These are phyloP conservation scores for Pisolithus tinctorius DNA, from an alignment of 768 basidiomycete genomes.

Conservation along the genomic window DNA sequence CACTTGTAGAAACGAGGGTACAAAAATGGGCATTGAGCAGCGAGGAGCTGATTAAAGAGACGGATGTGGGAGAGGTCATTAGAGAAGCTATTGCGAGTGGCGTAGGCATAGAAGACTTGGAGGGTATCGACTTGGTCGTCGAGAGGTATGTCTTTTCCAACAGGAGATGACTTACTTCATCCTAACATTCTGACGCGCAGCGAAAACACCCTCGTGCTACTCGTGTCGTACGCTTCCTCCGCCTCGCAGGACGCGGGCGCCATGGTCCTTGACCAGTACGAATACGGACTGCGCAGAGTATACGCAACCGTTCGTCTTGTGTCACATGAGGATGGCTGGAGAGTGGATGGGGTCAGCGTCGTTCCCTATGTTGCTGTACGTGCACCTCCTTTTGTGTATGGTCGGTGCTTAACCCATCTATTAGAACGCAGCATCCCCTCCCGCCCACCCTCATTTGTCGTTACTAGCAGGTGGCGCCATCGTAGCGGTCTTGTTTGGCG, in stretches of 20 bases:
- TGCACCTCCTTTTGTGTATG: neutral
- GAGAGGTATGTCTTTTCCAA: slow-evolving; percentile 38
- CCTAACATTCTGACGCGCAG: slow-evolving; percentile 25
- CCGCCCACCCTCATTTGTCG: slow-evolving; percentile 65
- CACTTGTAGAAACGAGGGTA: slow-evolving; percentile 56
- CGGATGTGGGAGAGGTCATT: slow-evolving; percentile 46
- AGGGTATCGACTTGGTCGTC: slow-evolving; percentile 63
- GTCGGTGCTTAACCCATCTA: neutral
- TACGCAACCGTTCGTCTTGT: slow-evolving; percentile 55
- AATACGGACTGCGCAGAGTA: slow-evolving; percentile 46
- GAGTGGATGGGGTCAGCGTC: slow-evolving; percentile 34
- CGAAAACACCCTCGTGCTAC: slow-evolving; percentile 47
- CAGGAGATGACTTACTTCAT: neutral
- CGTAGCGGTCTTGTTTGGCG: slow-evolving; percentile 64
- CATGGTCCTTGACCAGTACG: slow-evolving; percentile 31
- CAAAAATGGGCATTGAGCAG: slow-evolving; percentile 55
- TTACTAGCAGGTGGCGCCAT: slow-evolving; percentile 54
- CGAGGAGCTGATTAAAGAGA: slow-evolving; percentile 54
- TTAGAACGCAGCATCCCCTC: slow-evolving; percentile 62
- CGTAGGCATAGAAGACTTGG: slow-evolving; percentile 55
- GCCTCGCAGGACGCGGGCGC: slow-evolving; percentile 36
- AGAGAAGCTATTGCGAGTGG: slow-evolving; percentile 40
- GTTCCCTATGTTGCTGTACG: slow-evolving; percentile 77
- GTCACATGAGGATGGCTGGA: slow-evolving; percentile 20
- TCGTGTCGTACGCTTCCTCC: slow-evolving; percentile 60